These are phyloP conservation scores for Kodamaea ohmeri DNA, from an alignment of 1,139 yeast genomes.

Conservation along the genomic window DNA sequence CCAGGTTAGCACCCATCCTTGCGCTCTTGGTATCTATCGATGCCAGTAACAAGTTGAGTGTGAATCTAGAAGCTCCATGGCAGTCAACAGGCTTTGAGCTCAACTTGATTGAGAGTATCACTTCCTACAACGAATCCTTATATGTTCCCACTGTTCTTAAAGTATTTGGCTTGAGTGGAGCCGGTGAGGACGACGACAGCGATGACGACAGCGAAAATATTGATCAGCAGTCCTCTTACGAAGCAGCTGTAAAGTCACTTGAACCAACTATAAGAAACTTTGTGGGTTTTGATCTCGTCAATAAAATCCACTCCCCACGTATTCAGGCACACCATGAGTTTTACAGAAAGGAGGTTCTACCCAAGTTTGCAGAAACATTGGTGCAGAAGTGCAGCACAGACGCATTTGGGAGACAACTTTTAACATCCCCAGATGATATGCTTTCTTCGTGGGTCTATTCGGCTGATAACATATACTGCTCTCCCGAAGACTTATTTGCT, in stretches of 20 bases:
- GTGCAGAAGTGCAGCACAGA: slow-evolving; percentile 29
- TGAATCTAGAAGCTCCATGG: slow-evolving; percentile 29
- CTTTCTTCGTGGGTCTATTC: slow-evolving; percentile 50
- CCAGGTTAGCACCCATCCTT: background rate
- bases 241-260: slow-evolving; percentile 29
- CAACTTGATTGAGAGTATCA: slow-evolving; percentile 54
- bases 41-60: slow-evolving; percentile 8
- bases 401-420: slow-evolving; percentile 34
- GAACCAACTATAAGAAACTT: slow-evolving; percentile 20
- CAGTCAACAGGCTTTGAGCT: slow-evolving; percentile 41
- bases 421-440: slow-evolving; percentile 13
- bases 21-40: background rate
- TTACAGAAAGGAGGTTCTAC: slow-evolving; percentile 35
- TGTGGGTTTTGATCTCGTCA: slow-evolving; percentile 50
- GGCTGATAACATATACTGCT: slow-evolving; percentile 57
- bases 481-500: slow-evolving; percentile 67
- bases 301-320: slow-evolving; percentile 57
- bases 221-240: slow-evolving; percentile 24
- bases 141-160: slow-evolving; percentile 47
- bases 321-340: slow-evolving; percentile 61
- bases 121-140: slow-evolving; percentile 47
- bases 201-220: slow-evolving; percentile 17
- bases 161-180: slow-evolving; percentile 30
- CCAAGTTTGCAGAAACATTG: slow-evolving; percentile 20
- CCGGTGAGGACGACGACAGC: slow-evolving; percentile 18